Conservation (phyloP, 495 filamentous ascomycete species). For the Penicillium cinerascens region DNA sequence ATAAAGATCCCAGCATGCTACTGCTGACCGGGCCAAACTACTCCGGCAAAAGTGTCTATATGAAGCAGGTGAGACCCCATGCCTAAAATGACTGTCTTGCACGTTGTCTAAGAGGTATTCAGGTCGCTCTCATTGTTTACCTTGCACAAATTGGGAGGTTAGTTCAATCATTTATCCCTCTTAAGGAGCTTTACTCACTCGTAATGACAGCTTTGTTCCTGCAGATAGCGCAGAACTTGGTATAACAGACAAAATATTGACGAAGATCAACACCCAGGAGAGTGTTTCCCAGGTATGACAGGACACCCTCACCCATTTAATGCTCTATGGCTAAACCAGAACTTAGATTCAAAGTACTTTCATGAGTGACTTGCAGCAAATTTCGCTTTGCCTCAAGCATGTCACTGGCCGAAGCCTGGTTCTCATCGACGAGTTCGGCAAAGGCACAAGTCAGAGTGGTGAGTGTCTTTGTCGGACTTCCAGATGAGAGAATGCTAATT, state of each 20-base stretch:
- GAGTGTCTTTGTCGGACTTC: conserved; percentile 1
- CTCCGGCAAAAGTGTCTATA: conserved; percentile 93
- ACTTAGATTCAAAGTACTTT: conserved; percentile 79
- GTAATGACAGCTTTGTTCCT: conserved; percentile 66
- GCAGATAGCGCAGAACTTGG: conserved; percentile 76
- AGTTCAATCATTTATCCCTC: neutral
- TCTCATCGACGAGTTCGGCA: conserved; percentile 93
- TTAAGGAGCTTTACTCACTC: neutral
- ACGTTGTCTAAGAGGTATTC: neutral
- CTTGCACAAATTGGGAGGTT: conserved; percentile 85
- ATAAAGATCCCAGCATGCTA: conserved; percentile 63
- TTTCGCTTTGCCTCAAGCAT: conserved; percentile 73
- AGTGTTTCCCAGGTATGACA: conserved; percentile 64
- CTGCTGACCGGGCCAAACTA: conserved; percentile 92
- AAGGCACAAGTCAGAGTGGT: conserved; percentile 77
- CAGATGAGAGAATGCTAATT: neutral
- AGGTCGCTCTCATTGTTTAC: conserved; percentile 84
- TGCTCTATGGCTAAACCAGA: neutral
- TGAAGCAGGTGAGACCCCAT: conserved; percentile 64
- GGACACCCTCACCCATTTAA: no score
- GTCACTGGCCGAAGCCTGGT: conserved; percentile 75
- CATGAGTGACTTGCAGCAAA: conserved; percentile 88
- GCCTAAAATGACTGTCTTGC: neutral
- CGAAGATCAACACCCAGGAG: conserved; percentile 81
- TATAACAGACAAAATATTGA: conserved; percentile 89